A percentile compares a stretch with the other conserved stretches of the same genome.
phyloP scores from a whole-genome alignment of 2,329 filamentous ascomycete genomes.

The Aureobasidium vineae region DNA sequence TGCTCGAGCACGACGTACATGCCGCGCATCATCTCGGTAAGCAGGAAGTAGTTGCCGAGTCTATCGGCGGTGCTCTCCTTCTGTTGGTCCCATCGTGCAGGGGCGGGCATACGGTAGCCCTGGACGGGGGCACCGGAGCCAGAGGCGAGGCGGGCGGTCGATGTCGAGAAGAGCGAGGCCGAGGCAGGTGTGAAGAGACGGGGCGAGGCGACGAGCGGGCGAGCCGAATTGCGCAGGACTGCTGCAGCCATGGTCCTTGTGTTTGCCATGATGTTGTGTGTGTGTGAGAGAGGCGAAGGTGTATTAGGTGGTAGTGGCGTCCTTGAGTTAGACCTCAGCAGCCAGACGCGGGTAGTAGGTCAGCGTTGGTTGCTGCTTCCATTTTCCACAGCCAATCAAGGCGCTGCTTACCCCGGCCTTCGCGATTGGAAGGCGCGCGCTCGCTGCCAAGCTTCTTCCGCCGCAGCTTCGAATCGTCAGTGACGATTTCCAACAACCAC shows the following conservation, averaged over 20 bases:
- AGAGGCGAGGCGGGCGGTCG: slow-evolving; percentile 60
- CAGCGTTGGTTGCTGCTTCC: background rate
- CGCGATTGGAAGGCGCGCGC: slow-evolving; percentile 5
- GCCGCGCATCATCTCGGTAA: slow-evolving; percentile 93
- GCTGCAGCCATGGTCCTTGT: slow-evolving; percentile 49
- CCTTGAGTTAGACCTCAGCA: background rate
- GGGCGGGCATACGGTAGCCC: slow-evolving; percentile 74
- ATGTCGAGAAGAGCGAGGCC: slow-evolving; percentile 62
- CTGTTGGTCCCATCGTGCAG: slow-evolving; percentile 75
- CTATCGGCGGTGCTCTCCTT: slow-evolving; percentile 76
- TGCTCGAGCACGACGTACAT: slow-evolving; percentile 99
- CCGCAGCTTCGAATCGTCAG: slow-evolving; percentile 13
- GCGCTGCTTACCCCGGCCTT: background rate
- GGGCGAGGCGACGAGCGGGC: slow-evolving; percentile 41
- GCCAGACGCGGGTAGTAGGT: background rate
- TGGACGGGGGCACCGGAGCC: slow-evolving; percentile 75
- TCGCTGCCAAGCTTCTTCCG: background rate
- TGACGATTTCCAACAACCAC: slow-evolving; percentile 18
- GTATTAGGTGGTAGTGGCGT: slow-evolving; percentile 31
- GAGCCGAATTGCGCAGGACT: slow-evolving; percentile 48
- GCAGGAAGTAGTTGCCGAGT: slow-evolving; percentile 88
- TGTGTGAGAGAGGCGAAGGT: slow-evolving; percentile 27
- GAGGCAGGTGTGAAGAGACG: slow-evolving; percentile 47
- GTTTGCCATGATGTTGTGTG: slow-evolving; percentile 47
- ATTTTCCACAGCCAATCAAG: background rate